Base-by-base conservation (phyloP, 768 basidiomycete species). In the Imleria badia region DNA sequence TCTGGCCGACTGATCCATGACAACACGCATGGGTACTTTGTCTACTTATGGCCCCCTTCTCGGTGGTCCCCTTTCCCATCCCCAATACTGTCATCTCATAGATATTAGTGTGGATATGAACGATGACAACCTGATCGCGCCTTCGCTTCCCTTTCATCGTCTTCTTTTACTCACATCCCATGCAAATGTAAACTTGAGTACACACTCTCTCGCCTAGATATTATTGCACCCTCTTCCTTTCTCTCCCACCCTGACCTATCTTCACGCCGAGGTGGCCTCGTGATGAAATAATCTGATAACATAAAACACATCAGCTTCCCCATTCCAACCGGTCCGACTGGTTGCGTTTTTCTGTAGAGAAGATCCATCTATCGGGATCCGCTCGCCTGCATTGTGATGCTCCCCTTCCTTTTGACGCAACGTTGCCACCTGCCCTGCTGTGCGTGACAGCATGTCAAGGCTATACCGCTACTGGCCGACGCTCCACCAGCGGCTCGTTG, bases 391-490 rank as follows among this genome's bases (percentile, higher is more conserved):
- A 48, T 38, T 40, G 51, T 48, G 43, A 51, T 41, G 44, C 19
- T 23, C 31, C 42, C 22, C n/a, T 26, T 26, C 6, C 15, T 15
- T 43, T 17, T 31, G 17, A 26, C 33, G 45, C 58, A 59, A 59
- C 60, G 65, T 57, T 61, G 59, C 55, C 26, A 29, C 64, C 61
- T 61, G 55, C 59, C 64, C 56, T 61, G 51, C 63, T 51, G 56
- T 55, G 51, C 39, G 34, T 65, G 64, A 55, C 64, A 61, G 51
- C 65, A 45, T 50, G 58, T 67, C 62, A 56, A 58, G 57, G 55
- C 47, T 19, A 61, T 56, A 64, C 65, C 51, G 56, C 61, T 34
- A 63, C 59, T 56, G 61, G 64, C 8, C 26, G 15, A 48, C 20
- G 41, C 55, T 44, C 52, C 52, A 61, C 41, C 17, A 22, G 38